phyloP scores from a whole-genome alignment of 1,284 basidiomycete species.

The Cutaneotrichosporon mucoides region DNA sequence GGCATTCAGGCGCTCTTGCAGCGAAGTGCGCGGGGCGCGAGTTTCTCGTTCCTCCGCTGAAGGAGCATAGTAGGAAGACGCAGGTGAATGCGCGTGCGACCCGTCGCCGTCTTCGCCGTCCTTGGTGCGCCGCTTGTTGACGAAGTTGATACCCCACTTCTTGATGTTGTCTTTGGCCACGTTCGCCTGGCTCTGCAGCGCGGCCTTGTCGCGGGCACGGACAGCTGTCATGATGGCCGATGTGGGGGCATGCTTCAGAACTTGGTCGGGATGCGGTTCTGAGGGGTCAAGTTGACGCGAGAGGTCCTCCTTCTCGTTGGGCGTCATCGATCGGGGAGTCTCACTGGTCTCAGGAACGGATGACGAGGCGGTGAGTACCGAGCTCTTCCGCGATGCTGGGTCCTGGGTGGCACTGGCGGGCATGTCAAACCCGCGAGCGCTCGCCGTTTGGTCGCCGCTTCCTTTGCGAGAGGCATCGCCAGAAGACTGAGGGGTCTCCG shows the following conservation, averaged over 20 bases:
- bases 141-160: slow-evolving; percentile 77
- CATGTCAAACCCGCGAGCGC: no score
- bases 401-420: neutral
- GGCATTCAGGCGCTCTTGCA: slow-evolving; percentile 41
- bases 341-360: neutral
- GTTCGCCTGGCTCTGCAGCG: slow-evolving; percentile 60
- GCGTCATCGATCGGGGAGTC: neutral
- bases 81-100: neutral
- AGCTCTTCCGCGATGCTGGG: neutral
- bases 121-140: slow-evolving; percentile 35
- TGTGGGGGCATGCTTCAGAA: neutral
- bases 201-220: slow-evolving; percentile 73
- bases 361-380: neutral
- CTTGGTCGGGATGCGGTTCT: neutral
- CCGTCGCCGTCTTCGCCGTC: slow-evolving; percentile 10
- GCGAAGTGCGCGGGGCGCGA: slow-evolving; percentile 2
- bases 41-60: slow-evolving; percentile 20
- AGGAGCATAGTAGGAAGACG: slow-evolving; percentile 30
- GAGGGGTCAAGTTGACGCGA: neutral
- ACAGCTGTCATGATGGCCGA: slow-evolving; percentile 48
- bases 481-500: neutral
- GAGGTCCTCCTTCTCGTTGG: neutral
- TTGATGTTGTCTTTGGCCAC: slow-evolving; percentile 74
- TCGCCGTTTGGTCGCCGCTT: neutral
- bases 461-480: neutral